Conservation (phyloP, 208 protist species). For the Wallacemonas rigidus region DNA sequence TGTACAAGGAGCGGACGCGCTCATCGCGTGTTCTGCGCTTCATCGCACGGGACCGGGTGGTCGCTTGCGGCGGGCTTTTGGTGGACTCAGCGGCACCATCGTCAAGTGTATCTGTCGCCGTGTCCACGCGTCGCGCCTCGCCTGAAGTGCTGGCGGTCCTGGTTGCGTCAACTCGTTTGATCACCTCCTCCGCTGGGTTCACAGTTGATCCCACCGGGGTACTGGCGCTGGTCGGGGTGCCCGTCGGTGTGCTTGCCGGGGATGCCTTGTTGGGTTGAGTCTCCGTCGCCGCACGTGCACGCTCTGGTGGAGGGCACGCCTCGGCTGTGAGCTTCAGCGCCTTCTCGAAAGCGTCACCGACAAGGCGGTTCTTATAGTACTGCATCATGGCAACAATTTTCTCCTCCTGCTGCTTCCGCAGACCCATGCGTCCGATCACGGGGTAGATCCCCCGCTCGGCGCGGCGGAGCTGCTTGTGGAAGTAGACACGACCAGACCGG, state of each 20-base stretch:
- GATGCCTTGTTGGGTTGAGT: no score
- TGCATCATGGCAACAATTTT: constrained; percentile 16
- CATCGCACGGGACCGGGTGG: constrained; percentile 30
- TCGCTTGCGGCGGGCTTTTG: no score
- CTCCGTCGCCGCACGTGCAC: background rate
- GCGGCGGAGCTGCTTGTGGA: constrained; percentile 41
- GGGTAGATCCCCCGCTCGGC: constrained; percentile 30
- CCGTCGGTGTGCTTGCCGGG: no score
- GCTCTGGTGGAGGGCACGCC: background rate
- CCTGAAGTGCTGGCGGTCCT: no score
- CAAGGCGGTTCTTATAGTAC: constrained; percentile 16
- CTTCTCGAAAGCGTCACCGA: background rate
- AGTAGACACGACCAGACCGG: constrained; percentile 35
- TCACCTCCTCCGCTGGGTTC: no score
- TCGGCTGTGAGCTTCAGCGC: background rate
- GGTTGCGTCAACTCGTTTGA: no score
- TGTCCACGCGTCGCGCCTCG: no score
- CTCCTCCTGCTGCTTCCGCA: constrained; percentile 31
- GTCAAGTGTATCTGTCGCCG: no score
- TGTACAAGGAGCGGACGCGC: constrained; percentile 36
- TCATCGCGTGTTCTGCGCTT: constrained; percentile 49
- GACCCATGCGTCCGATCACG: constrained; percentile 39
- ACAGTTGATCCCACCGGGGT: no score
- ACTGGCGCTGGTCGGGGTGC: no score
- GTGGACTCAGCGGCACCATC: no score